Evolutionary conservation across 352 stramenopile species (phyloP).

Genomic region (Globisporangium nunn): DNA sequence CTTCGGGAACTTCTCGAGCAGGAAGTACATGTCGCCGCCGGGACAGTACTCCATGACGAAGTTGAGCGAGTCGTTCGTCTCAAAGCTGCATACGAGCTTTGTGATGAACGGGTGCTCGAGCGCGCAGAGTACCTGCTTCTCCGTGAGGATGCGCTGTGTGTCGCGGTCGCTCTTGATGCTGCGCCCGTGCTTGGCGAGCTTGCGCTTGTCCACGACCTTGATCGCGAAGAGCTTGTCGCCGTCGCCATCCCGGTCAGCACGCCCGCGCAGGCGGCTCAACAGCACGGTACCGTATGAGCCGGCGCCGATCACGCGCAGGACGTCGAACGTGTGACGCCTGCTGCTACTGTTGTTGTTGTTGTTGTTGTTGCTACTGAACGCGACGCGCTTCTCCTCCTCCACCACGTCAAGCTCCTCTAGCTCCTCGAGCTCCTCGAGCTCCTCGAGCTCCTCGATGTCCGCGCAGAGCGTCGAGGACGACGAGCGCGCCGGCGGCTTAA

Average conservation of each 20-base stretch:
- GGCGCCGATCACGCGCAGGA: slow-evolving; percentile 64
- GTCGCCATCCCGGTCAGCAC: slow-evolving; percentile 1
- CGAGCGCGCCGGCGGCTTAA: slow-evolving; percentile 26
- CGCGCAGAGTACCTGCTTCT: slow-evolving; percentile 95
- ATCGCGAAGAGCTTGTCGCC: slow-evolving; percentile 47
- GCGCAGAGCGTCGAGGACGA: slow-evolving; percentile 40
- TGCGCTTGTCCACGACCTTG: slow-evolving; percentile 75
- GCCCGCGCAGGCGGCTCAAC: slow-evolving; percentile 41
- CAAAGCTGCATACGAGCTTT: slow-evolving; percentile 93
- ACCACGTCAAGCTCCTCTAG: slow-evolving; percentile 8
- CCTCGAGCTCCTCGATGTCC: slow-evolving; percentile 22
- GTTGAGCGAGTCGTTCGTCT: slow-evolving; percentile 89
- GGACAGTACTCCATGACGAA: slow-evolving; percentile 99
- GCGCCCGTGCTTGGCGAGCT: slow-evolving; percentile 25
- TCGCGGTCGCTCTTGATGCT: slow-evolving; percentile 23
- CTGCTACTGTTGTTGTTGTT: slow-evolving; percentile 3
- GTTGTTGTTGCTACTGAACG: background rate
- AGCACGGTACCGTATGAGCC: slow-evolving; percentile 74
- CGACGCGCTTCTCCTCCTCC: slow-evolving; percentile 1
- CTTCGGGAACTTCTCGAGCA: slow-evolving; percentile 86
- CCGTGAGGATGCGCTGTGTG: slow-evolving; percentile 85
- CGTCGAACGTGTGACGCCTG: slow-evolving; percentile 52
- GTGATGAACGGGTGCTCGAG: slow-evolving; percentile 98
- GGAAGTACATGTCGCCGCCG: slow-evolving; percentile 94
- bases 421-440: slow-evolving; percentile 1